Percentiles rank a stretch among this genome's conserved stretches.
These are phyloP conservation scores for Populus trichocarpa DNA, from an alignment of 441 rosid genomes.

Conservation along the genomic window DNA sequence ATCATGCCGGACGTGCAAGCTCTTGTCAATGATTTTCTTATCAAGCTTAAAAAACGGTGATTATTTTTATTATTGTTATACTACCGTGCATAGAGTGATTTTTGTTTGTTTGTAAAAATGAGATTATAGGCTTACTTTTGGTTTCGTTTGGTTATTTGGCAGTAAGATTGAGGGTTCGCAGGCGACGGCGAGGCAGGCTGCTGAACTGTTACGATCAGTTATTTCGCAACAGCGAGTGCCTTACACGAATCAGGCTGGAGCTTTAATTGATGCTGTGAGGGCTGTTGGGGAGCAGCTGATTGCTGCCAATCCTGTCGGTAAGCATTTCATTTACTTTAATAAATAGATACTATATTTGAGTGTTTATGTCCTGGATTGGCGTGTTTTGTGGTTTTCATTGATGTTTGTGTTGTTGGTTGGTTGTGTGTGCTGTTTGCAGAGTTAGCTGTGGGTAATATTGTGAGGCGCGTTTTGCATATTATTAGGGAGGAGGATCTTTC, in stretches of 20 bases:
- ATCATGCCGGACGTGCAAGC: conserved; percentile 88
- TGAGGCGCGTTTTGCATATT: conserved; percentile 89
- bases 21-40: conserved; percentile 60
- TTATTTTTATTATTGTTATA: background rate
- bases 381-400: conserved; percentile 6
- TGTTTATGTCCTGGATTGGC: too few relatives aligned
- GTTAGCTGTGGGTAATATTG: conserved; percentile 95
- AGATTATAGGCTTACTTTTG: background rate
- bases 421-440: conserved; percentile 44
- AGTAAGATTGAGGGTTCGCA: conserved; percentile 96
- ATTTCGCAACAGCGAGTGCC: conserved; percentile 89
- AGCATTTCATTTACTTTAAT: background rate
- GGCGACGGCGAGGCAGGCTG: conserved; percentile 84
- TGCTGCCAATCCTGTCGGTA: conserved; percentile 96
- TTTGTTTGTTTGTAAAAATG: background rate
- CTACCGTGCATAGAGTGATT: background rate
- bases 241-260: conserved; percentile 73
- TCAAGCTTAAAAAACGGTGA: conserved; percentile 86
- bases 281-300: conserved; percentile 78
- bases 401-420: background rate
- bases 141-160: conserved; percentile 14
- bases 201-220: conserved; percentile 77
- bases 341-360: too few relatives aligned
- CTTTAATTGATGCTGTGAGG: conserved; percentile 75
- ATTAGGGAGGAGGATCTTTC: conserved; percentile 31